These are phyloP conservation scores for Trichoderma sp. DNA, from an alignment of 2,329 filamentous ascomycete genomes.

Conservation along the genomic window DNA sequence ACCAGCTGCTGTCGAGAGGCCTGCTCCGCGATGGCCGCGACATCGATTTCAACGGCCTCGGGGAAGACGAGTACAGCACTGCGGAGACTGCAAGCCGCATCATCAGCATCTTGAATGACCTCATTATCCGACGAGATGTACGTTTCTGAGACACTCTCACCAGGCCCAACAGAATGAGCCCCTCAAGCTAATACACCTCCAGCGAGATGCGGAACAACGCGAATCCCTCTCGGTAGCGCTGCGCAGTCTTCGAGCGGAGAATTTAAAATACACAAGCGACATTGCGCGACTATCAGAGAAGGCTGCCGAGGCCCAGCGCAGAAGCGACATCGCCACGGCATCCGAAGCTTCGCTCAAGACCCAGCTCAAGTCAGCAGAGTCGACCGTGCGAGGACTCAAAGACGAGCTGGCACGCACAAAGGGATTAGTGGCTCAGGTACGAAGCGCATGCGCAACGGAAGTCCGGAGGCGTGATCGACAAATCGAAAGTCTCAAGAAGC, in stretches of 20 bases:
- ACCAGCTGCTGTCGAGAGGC: constrained; percentile 67
- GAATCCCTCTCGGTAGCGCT: constrained; percentile 80
- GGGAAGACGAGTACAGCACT: constrained; percentile 57
- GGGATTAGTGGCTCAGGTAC: constrained; percentile 76
- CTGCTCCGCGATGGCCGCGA: constrained; percentile 66
- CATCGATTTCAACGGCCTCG: constrained; percentile 81
- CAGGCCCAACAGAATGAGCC: neutral
- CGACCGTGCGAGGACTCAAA: constrained; percentile 72
- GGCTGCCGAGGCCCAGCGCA: constrained; percentile 56
- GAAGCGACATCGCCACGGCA: constrained; percentile 62
- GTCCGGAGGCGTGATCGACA: constrained; percentile 87
- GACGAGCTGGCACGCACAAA: constrained; percentile 83
- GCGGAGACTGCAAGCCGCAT: constrained; percentile 75
- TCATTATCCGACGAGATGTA: constrained; percentile 88
- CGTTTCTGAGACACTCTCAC: constrained; percentile 23
- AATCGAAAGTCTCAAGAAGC: constrained; percentile 84
- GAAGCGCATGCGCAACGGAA: constrained; percentile 85
- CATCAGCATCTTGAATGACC: constrained; percentile 91
- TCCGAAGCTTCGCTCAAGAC: constrained; percentile 69
- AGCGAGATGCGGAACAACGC: constrained; percentile 88
- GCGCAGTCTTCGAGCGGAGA: constrained; percentile 72
- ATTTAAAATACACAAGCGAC: constrained; percentile 71
- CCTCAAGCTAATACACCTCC: constrained; percentile 28
- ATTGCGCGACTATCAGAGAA: constrained; percentile 61
- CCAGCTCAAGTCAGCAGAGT: constrained; percentile 73